phyloP scores from a whole-genome alignment of 768 basidiomycete genomes.

The Lactarius pseudohatsudake region DNA sequence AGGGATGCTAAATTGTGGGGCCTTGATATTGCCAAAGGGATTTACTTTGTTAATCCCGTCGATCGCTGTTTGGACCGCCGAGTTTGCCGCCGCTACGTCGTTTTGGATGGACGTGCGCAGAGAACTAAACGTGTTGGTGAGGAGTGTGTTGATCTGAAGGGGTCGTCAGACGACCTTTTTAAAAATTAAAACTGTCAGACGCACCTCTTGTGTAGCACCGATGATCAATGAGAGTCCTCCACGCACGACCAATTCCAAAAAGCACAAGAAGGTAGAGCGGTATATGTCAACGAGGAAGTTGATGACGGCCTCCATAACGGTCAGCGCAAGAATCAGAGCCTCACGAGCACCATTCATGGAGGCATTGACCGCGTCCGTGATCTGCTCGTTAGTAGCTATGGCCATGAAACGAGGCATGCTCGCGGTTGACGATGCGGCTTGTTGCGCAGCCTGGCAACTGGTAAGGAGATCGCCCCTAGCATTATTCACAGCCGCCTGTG shows the following conservation, averaged over 20 bases:
- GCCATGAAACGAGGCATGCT: conserved; percentile 91
- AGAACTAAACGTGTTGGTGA: conserved; percentile 56
- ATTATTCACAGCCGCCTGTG: conserved; percentile 62
- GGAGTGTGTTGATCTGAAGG: conserved; percentile 65
- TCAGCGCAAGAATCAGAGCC: conserved; percentile 71
- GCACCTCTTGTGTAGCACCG: conserved; percentile 77
- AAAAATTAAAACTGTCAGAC: conserved; percentile 30
- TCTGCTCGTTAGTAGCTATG: conserved; percentile 75
- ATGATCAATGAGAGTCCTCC: conserved; percentile 81
- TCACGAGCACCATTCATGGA: conserved; percentile 74
- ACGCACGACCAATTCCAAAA: conserved; percentile 83
- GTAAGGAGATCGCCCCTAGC: conserved; percentile 77
- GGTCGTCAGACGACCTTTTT: conserved; percentile 1
- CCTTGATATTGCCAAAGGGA: conserved; percentile 64
- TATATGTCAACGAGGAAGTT: conserved; percentile 93
- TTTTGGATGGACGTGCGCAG: conserved; percentile 73
- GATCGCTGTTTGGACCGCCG: conserved; percentile 60
- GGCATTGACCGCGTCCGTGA: conserved; percentile 75
- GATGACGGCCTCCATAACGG: conserved; percentile 82
- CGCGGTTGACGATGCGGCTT: conserved; percentile 76
- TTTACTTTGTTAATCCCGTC: conserved; percentile 73
- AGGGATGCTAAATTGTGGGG: conserved; percentile 74
- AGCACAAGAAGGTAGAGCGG: conserved; percentile 91
- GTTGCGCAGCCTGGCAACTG: conserved; percentile 83
- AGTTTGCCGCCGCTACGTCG: conserved; percentile 67